Conservation (phyloP, 1,284 basidiomycete species). For the Jaminaea rosea region DNA sequence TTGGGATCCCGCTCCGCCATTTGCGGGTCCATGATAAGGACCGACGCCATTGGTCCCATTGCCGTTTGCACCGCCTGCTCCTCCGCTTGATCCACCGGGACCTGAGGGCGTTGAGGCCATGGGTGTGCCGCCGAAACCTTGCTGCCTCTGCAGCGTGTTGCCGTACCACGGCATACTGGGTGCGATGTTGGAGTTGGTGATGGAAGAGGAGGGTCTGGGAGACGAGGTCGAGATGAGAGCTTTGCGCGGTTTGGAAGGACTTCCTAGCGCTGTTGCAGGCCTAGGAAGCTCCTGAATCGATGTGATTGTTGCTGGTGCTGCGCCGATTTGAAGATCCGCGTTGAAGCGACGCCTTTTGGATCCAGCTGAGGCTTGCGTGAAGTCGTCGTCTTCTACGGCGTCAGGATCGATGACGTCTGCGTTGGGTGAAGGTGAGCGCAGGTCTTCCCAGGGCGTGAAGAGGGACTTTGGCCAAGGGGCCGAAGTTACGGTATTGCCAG, state of each 20-base stretch:
- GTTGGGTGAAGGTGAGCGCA: neutral
- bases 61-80: neutral
- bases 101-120: slow-evolving; percentile 1
- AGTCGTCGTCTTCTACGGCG: too few species aligned
- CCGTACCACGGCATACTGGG: neutral
- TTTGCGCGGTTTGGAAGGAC: neutral
- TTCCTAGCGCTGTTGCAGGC: too few species aligned
- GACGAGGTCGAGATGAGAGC: neutral
- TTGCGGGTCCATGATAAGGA: neutral
- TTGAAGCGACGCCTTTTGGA: too few species aligned
- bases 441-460: too few species aligned
- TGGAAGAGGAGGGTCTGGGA: too few species aligned
- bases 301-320: too few species aligned
- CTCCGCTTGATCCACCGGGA: neutral
- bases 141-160: slow-evolving; percentile 1
- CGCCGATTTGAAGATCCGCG: too few species aligned
- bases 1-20: neutral
- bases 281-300: too few species aligned
- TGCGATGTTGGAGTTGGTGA: neutral
- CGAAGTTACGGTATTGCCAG: too few species aligned
- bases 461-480: too few species aligned
- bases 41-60: neutral
- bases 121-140: neutral
- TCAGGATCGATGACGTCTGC: too few species aligned
- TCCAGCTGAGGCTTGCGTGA: too few species aligned